Percentiles rank a stretch among this genome's conserved stretches.
Evolutionary conservation across 176 grass and related monocot species (phyloP).

Genomic region (Oryza rufipogon): DNA sequence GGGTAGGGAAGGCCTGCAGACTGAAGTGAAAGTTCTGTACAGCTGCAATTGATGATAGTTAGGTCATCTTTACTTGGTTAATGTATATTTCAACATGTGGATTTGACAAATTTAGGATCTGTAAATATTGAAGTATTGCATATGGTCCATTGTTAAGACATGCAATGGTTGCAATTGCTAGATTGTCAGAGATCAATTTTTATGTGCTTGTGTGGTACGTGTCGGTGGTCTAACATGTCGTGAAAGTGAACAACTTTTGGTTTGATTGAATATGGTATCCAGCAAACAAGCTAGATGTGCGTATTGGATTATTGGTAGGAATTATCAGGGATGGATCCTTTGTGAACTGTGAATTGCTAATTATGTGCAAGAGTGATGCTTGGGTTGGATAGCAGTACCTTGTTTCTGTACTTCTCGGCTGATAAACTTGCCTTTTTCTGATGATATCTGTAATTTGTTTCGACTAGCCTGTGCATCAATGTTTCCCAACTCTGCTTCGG

Average conservation of each 20-base stretch:
- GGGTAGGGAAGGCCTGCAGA: background rate
- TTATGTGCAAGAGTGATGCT: conserved; percentile 17
- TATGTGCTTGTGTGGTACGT: conserved; percentile 4
- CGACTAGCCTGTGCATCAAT: conserved; percentile 70
- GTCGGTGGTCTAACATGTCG: background rate
- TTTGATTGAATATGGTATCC: conserved; percentile 19
- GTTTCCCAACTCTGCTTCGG: conserved; percentile 67
- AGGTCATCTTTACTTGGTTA: background rate
- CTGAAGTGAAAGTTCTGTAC: background rate
- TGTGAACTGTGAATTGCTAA: background rate
- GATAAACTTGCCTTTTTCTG: conserved; percentile 25
- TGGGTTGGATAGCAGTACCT: conserved; percentile 18
- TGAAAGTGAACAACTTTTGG: background rate
- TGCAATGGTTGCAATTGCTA: conserved; percentile 17
- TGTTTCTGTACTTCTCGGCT: background rate
- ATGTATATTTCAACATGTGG: background rate
- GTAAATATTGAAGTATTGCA: conserved; percentile 14
- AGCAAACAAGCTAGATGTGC: background rate
- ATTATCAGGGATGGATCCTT: conserved; percentile 29
- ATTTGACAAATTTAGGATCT: background rate
- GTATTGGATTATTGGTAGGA: background rate
- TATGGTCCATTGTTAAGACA: conserved; percentile 5
- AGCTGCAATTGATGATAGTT: conserved; percentile 10
- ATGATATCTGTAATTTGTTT: conserved; percentile 21
- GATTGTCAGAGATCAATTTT: background rate